Conservation (phyloP, 371 early-diverging fungal genomes). For the Lichtheimia corymbifera region DNA sequence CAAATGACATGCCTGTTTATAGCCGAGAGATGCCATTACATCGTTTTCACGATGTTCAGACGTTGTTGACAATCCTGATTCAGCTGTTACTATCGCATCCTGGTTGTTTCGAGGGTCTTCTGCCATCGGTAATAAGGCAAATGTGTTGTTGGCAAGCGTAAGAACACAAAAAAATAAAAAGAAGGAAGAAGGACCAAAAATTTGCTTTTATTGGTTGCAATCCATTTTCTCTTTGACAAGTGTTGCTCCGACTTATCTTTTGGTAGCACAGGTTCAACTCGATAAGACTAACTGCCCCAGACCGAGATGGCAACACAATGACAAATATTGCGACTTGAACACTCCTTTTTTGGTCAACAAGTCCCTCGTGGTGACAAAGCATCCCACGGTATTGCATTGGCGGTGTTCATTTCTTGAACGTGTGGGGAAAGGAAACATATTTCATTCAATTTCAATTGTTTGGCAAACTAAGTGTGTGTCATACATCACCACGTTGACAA, state of each 20-base stretch:
- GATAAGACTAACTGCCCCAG: constrained; percentile 1
- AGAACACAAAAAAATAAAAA: neutral
- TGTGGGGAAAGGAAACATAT: too few species aligned
- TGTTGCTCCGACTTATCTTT: neutral
- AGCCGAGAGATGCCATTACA: constrained; percentile 56
- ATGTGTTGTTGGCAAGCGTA: neutral
- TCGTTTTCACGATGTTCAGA: constrained; percentile 33
- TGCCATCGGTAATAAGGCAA: neutral
- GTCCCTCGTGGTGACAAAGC: constrained; percentile 4
- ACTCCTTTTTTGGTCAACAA: neutral
- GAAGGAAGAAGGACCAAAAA: neutral
- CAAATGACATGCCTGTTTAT: constrained; percentile 48
- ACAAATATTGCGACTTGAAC: constrained; percentile 1
- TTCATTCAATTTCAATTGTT: too few species aligned
- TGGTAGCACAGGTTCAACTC: neutral
- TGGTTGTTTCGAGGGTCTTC: neutral
- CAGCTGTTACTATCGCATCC: constrained; percentile 1
- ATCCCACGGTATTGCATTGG: neutral
- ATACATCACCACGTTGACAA: too few species aligned
- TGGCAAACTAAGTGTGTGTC: too few species aligned
- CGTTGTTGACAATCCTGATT: constrained; percentile 4
- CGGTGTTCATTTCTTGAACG: too few species aligned
- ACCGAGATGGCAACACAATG: constrained; percentile 4
- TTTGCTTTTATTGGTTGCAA: neutral
- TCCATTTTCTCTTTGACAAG: neutral